phyloP scores from a whole-genome alignment of 1,139 yeast genomes.

The Blastobotrys serpentis region DNA sequence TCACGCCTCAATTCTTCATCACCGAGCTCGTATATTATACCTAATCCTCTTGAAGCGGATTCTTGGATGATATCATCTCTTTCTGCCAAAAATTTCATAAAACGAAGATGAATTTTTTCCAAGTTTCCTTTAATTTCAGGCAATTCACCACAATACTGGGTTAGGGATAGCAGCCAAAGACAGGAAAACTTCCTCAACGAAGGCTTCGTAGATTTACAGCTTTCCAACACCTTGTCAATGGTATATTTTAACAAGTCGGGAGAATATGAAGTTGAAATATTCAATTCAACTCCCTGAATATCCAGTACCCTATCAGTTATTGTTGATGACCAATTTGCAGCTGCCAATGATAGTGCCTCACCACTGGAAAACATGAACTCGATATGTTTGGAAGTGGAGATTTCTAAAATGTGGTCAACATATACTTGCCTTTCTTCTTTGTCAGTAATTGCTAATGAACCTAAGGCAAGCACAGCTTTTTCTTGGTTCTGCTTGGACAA shows the following conservation, averaged over 20 bases:
- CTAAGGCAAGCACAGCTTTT: conserved; percentile 54
- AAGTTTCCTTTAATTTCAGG: conserved; percentile 47
- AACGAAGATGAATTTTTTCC: conserved; percentile 63
- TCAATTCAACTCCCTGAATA: conserved; percentile 34
- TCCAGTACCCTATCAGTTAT: conserved; percentile 54
- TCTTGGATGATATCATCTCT: conserved; percentile 86
- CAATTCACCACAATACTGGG: conserved; percentile 65
- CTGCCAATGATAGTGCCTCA: conserved; percentile 72
- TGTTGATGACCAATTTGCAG: conserved; percentile 75
- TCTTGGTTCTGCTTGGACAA: conserved; percentile 45
- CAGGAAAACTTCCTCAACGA: conserved; percentile 72
- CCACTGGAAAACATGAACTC: conserved; percentile 79
- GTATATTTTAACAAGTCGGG: conserved; percentile 34
- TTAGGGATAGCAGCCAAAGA: conserved; percentile 79
- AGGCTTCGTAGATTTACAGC: conserved; percentile 69
- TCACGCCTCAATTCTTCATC: conserved; percentile 65
- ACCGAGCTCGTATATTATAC: conserved; percentile 78
- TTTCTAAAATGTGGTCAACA: conserved; percentile 53
- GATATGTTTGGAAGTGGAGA: conserved; percentile 67
- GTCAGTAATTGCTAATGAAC: conserved; percentile 53
- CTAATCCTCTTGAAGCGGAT: conserved; percentile 85
- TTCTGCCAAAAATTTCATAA: conserved; percentile 72
- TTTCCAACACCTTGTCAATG: conserved; percentile 49
- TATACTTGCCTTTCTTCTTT: conserved; percentile 34
- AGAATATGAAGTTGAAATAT: conserved; percentile 15